Percentiles rank a stretch among this genome's conserved stretches.
Evolutionary conservation across 163 green algal species (phyloP).

Genomic region (Prototheca cutis): DNA sequence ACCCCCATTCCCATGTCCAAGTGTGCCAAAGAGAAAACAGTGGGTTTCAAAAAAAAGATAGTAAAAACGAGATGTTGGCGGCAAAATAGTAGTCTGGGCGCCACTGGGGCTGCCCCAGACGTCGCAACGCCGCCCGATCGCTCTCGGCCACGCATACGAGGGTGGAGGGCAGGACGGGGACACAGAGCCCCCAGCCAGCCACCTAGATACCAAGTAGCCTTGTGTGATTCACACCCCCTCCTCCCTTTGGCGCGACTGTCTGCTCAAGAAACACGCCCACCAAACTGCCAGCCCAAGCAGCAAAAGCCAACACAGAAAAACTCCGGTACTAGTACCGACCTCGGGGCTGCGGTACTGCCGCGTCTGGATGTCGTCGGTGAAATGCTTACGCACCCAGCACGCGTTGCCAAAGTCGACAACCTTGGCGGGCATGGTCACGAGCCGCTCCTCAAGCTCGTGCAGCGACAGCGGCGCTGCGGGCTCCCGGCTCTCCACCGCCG

Average conservation of each 20-base stretch:
- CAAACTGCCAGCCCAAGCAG: too few species aligned
- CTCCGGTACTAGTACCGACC: conserved; percentile 27
- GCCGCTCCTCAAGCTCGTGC: conserved; percentile 33
- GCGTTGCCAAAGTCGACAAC: conserved; percentile 99
- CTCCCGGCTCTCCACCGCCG: too few species aligned
- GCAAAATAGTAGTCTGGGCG: conserved; percentile 12
- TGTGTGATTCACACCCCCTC: not conserved
- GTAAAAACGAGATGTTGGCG: conserved; percentile 7
- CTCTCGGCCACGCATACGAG: conserved; percentile 43
- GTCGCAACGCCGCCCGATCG: conserved; percentile 34
- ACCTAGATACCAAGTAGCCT: conserved; percentile 39
- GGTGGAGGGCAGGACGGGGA: conserved; percentile 26
- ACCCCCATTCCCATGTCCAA: too few species aligned
- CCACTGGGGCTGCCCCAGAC: conserved; percentile 3
- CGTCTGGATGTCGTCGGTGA: conserved; percentile 95
- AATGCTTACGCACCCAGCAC: conserved; percentile 96
- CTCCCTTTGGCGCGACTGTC: too few species aligned
- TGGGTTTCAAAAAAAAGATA: too few species aligned
- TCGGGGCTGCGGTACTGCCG: conserved; percentile 88
- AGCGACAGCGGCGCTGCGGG: not conserved
- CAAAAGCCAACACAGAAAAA: not conserved
- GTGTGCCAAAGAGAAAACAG: too few species aligned
- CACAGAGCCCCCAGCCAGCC: conserved; percentile 12
- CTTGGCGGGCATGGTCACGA: conserved; percentile 59
- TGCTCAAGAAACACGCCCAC: too few species aligned